phyloP scores from a whole-genome alignment of 1,139 yeast species.

The Sugiyamaella castrensis region DNA sequence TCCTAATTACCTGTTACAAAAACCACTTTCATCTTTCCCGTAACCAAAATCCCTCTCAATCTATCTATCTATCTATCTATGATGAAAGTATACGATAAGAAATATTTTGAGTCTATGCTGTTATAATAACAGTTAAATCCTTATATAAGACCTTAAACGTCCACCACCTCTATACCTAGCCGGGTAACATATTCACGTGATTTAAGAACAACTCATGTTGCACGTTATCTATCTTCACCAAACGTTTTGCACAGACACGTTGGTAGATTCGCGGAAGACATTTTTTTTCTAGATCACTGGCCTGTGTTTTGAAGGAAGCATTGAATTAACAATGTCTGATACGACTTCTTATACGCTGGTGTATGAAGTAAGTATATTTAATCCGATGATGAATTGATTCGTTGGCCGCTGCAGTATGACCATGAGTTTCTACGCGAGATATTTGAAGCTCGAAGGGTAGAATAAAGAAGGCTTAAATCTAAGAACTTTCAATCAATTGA shows the following conservation, averaged over 20 bases:
- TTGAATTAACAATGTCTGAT: conserved; percentile 32
- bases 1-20: conserved; percentile 17
- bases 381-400: neutral
- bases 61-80: neutral
- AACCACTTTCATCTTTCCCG: conserved; percentile 10
- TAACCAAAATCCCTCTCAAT: conserved; percentile 12
- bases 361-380: conserved; percentile 31
- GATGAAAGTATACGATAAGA: neutral
- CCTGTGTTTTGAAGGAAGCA: neutral
- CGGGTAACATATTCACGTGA: conserved; percentile 16
- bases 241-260: conserved; percentile 2
- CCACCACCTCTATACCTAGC: no score
- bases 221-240: conserved; percentile 3
- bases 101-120: no score
- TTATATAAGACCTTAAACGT: no score
- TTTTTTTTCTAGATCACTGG: neutral
- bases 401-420: neutral
- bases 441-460: no score
- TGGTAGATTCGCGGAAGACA: neutral
- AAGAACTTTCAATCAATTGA: no score
- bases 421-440: no score
- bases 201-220: conserved; percentile 17
- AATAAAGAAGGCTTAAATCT: no score
- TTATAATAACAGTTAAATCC: no score
- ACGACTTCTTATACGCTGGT: conserved; percentile 37